A percentile compares a stretch with the other conserved stretches of the same genome.
phyloP scores from a whole-genome alignment of 1,284 basidiomycete species.

The Marasmius fiardii region DNA sequence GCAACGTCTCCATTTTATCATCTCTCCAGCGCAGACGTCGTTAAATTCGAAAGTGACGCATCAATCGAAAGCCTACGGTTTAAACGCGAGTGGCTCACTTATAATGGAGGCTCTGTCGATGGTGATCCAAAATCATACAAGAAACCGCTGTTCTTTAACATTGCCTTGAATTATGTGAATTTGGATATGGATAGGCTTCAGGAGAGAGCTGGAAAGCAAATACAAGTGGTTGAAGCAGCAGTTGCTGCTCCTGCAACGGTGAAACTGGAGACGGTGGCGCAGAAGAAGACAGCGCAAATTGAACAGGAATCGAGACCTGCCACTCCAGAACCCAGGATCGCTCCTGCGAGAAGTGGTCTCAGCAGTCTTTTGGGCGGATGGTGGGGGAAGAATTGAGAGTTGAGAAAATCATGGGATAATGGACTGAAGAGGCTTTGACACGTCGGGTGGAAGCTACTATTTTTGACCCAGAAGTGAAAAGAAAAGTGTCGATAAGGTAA shows the following conservation, averaged over 20 bases:
- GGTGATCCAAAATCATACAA: constrained; percentile 49
- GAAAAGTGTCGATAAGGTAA: no score
- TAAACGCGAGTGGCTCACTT: constrained; percentile 80
- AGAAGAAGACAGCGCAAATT: constrained; percentile 2
- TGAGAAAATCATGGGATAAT: no score
- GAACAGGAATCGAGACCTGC: constrained; percentile 14
- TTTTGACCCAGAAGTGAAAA: no score
- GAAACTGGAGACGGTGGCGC: not conserved
- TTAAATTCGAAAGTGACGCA: constrained; percentile 49
- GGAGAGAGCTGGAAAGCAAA: constrained; percentile 63
- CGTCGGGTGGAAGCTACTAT: no score
- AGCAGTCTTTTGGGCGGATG: constrained; percentile 43
- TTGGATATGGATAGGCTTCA: constrained; percentile 78
- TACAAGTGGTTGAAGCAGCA: constrained; percentile 1
- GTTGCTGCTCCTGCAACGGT: constrained; percentile 5
- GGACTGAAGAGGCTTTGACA: no score
- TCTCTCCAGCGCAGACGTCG: constrained; percentile 41
- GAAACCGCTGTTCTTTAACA: constrained; percentile 90
- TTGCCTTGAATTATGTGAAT: constrained; percentile 90
- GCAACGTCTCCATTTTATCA: constrained; percentile 51
- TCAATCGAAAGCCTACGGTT: constrained; percentile 47
- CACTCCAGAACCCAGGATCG: constrained; percentile 23
- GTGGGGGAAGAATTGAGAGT: constrained; percentile 37
- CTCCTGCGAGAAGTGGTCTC: constrained; percentile 32
- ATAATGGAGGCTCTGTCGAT: constrained; percentile 60